phyloP scores from a whole-genome alignment of 768 basidiomycete genomes.

The Amanita molliuscula region DNA sequence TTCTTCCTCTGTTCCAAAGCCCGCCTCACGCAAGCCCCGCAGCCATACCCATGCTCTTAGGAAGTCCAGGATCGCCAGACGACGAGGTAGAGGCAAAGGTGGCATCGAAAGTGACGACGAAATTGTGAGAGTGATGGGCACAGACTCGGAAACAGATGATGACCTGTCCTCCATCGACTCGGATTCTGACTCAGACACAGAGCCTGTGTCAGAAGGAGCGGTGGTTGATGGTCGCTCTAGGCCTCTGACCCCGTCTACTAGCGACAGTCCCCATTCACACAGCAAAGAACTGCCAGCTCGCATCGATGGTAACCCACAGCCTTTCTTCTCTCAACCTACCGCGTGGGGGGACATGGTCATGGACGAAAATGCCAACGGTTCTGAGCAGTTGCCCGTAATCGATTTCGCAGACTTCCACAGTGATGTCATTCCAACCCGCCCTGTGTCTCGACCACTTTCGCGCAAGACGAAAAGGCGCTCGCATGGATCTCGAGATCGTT shows the following conservation, averaged over 20 bases:
- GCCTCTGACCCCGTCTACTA: conserved; percentile 49
- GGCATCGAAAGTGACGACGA: conserved; percentile 69
- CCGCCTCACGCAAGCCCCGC: conserved; percentile 22
- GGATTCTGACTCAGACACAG: conserved; percentile 61
- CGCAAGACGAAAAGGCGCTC: conserved; percentile 31
- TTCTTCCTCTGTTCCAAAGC: conserved; percentile 23
- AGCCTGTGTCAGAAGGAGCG: conserved; percentile 58
- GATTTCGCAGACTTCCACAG: conserved; percentile 63
- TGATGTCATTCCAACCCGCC: conserved; percentile 20
- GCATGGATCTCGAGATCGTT: conserved; percentile 4
- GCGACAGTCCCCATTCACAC: conserved; percentile 43
- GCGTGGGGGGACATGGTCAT: conserved; percentile 85
- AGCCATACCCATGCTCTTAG: conserved; percentile 19
- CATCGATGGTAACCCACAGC: conserved; percentile 23
- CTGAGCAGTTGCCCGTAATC: conserved; percentile 66
- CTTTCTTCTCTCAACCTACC: conserved; percentile 45
- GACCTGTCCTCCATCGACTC: conserved; percentile 49
- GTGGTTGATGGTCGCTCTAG: conserved; percentile 33
- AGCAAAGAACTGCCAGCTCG: conserved; percentile 17
- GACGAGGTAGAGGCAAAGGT: conserved; percentile 52
- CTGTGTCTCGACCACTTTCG: conserved; percentile 13
- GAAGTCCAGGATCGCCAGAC: conserved; percentile 40
- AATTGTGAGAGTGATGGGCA: conserved; percentile 57
- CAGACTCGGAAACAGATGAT: conserved; percentile 63
- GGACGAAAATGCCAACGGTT: conserved; percentile 53